Conservation (phyloP, 352 stramenopile genomes). For the Peronospora farinosa region DNA sequence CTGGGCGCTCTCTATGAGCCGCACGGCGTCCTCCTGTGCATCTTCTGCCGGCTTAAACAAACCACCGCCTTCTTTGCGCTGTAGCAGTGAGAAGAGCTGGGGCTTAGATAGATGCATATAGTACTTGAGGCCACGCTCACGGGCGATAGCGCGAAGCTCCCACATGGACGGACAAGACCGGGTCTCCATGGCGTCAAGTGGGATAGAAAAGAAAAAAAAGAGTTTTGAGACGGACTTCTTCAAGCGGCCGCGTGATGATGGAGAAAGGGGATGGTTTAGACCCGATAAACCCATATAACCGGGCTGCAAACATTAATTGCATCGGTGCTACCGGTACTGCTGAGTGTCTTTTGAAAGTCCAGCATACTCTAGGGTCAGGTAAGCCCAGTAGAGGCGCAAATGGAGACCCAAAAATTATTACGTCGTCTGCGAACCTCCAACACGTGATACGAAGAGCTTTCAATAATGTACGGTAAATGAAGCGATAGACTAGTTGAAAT, state of each 20-base stretch:
- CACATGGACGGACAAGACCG: conserved; percentile 76
- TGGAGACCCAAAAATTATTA: conserved; percentile 1
- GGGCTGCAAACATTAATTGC: conserved; percentile 13
- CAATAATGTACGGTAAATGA: conserved; percentile 3
- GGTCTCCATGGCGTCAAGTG: conserved; percentile 54
- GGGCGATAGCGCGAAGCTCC: conserved; percentile 59
- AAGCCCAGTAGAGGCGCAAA: background rate
- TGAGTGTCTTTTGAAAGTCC: conserved; percentile 17
- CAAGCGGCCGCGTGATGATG: too few species aligned
- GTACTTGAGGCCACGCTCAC: conserved; percentile 78
- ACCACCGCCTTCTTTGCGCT: conserved; percentile 66
- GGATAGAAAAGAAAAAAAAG: too few species aligned
- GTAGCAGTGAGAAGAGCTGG: conserved; percentile 68
- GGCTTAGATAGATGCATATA: conserved; percentile 78
- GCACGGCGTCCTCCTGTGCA: conserved; percentile 15
- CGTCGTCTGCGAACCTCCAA: conserved; percentile 6
- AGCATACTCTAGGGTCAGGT: conserved; percentile 5
- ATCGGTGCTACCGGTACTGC: conserved; percentile 19
- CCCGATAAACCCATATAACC: conserved; percentile 23
- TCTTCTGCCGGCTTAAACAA: conserved; percentile 9
- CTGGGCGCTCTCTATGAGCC: conserved; percentile 15
- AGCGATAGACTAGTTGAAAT: background rate
- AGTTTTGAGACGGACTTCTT: too few species aligned
- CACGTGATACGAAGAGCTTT: conserved; percentile 1
- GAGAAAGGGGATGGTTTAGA: too few species aligned